These are phyloP conservation scores for Barnettozyma pratensis DNA, from an alignment of 805 yeast species.

Conservation along the genomic window DNA sequence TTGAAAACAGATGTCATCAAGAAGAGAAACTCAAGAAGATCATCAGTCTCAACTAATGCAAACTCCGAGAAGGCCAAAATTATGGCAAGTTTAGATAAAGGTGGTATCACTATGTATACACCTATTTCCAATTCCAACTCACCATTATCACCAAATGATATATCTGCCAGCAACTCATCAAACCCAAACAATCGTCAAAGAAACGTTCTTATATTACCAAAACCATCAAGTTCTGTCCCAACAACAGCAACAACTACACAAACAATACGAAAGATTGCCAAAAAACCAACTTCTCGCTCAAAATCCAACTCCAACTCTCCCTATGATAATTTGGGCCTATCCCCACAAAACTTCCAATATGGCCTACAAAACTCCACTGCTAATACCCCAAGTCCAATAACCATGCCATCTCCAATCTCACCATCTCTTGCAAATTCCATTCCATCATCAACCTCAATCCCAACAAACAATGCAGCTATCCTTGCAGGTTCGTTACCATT, in stretches of 20 bases:
- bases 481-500: slow-evolving; percentile 16
- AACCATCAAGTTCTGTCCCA: slow-evolving; percentile 16
- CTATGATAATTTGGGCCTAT: slow-evolving; percentile 12
- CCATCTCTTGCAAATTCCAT: slow-evolving; percentile 12
- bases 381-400: slow-evolving; percentile 23
- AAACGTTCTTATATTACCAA: slow-evolving; percentile 26
- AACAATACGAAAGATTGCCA: not conserved
- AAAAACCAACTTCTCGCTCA: not conserved
- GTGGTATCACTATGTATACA: slow-evolving; percentile 17
- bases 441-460: not conserved
- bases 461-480: slow-evolving; percentile 2
- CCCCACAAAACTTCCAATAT: slow-evolving; percentile 15
- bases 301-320: slow-evolving; percentile 11
- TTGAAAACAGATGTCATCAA: slow-evolving; percentile 89
- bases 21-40: slow-evolving; percentile 46
- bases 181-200: slow-evolving; percentile 15
- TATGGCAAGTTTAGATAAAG: slow-evolving; percentile 18
- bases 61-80: slow-evolving; percentile 14
- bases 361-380: not conserved
- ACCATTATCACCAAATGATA: slow-evolving; percentile 12
- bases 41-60: slow-evolving; percentile 13
- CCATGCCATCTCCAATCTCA: slow-evolving; percentile 24
- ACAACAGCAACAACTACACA: not conserved
- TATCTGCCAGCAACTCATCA: not conserved
- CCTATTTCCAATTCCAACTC: slow-evolving; percentile 22